These are phyloP conservation scores for Oidium heveae DNA, from an alignment of 2,329 filamentous ascomycete species.

Conservation along the genomic window DNA sequence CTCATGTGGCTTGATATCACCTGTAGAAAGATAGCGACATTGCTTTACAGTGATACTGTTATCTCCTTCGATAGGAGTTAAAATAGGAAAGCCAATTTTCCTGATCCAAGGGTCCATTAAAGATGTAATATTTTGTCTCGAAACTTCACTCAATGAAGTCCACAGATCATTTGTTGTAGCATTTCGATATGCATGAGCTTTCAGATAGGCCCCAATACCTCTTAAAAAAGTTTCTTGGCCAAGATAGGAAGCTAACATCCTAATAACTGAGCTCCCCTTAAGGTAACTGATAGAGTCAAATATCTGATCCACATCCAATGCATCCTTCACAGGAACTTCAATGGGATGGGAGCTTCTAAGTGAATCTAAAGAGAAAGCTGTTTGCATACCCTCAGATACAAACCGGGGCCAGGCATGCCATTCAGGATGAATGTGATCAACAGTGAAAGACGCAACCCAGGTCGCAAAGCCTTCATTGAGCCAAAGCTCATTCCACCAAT, in stretches of 20 bases:
- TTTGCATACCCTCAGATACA: constrained; percentile 82
- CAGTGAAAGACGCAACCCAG: constrained; percentile 93
- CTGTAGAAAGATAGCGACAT: constrained; percentile 70
- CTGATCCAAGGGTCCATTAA: constrained; percentile 93
- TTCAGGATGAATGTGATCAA: constrained; percentile 85
- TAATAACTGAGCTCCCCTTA: constrained; percentile 87
- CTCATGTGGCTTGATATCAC: constrained; percentile 75
- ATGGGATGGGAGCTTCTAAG: constrained; percentile 86
- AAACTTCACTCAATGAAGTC: constrained; percentile 67
- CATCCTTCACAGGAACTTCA: constrained; percentile 81
- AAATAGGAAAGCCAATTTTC: constrained; percentile 80
- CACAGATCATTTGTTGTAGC: constrained; percentile 83
- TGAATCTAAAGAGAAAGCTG: constrained; percentile 70
- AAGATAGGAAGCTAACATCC: constrained; percentile 83
- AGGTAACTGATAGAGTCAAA: constrained; percentile 93
- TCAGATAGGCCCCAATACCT: constrained; percentile 75
- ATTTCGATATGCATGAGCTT: constrained; percentile 67
- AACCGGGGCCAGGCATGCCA: constrained; percentile 99
- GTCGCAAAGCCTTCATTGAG: constrained; percentile 80
- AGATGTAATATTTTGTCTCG: constrained; percentile 58
- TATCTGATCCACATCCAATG: constrained; percentile 89
- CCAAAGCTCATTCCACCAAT: constrained; percentile 80
- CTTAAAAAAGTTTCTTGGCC: constrained; percentile 71
- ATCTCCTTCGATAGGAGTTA: constrained; percentile 64
- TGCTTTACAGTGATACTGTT: constrained; percentile 66